Conservation (phyloP, 768 basidiomycete species). For the Amanita pallidorosea region DNA sequence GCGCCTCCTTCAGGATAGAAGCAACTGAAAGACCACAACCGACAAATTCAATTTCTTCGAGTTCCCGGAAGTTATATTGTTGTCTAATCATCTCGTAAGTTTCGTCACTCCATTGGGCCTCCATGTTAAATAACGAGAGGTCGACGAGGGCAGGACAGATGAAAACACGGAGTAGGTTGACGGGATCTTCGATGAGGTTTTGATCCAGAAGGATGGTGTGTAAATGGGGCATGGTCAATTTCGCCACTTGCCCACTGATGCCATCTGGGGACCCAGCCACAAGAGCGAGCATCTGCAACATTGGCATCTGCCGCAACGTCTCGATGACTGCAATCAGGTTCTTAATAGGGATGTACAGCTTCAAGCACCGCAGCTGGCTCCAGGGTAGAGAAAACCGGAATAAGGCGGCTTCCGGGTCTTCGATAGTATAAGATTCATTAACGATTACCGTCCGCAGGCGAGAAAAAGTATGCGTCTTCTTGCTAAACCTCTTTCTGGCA, state of each 20-base stretch:
- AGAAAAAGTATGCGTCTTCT: too few species aligned
- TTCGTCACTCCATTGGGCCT: not conserved
- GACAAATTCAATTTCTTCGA: not conserved
- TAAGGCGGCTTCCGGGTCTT: too few species aligned
- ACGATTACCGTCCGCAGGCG: too few species aligned
- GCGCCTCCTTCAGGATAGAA: not conserved
- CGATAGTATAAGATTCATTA: too few species aligned
- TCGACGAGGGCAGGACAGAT: not conserved
- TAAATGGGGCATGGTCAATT: not conserved
- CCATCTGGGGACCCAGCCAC: too few species aligned
- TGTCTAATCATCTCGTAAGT: not conserved
- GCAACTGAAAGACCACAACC: not conserved
- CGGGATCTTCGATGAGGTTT: not conserved
- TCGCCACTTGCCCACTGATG: too few species aligned
- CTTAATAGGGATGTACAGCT: not conserved
- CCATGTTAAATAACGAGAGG: not conserved
- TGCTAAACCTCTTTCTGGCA: too few species aligned
- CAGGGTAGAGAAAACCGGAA: not conserved
- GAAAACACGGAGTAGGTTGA: not conserved
- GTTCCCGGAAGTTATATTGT: not conserved
- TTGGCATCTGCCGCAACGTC: not conserved
- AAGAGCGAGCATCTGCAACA: not conserved
- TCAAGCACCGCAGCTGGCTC: not conserved
- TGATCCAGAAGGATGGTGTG: not conserved
- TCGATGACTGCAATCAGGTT: not conserved